Evolutionary conservation across 1,139 yeast species (phyloP).

Genomic region (Blastobotrys ciferrii): DNA sequence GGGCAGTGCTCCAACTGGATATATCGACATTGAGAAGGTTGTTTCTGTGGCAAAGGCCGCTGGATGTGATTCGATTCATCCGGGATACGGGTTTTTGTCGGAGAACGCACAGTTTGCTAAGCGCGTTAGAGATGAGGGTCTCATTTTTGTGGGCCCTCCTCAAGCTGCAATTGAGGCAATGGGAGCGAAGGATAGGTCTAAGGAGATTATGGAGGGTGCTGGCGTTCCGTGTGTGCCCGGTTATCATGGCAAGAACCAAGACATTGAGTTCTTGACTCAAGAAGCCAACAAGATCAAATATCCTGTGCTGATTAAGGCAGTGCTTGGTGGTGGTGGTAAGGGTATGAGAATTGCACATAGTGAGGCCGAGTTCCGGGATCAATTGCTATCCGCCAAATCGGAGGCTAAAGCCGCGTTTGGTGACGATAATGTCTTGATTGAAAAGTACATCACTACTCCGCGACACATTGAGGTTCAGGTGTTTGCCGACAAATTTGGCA

Average conservation of each 20-base stretch:
- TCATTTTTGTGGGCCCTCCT: conserved; percentile 49
- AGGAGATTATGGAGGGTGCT: conserved; percentile 38
- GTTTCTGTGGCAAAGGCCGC: conserved; percentile 42
- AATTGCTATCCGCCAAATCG: conserved; percentile 43
- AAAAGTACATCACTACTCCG: conserved; percentile 45
- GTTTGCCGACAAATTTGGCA: conserved; percentile 47
- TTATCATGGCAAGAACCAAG: conserved; percentile 41
- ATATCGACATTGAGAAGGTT: conserved; percentile 44
- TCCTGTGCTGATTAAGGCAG: conserved; percentile 50
- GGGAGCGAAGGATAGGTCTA: conserved; percentile 38
- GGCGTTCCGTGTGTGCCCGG: conserved; percentile 53
- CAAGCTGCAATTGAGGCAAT: conserved; percentile 37
- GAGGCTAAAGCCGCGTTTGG: conserved; percentile 46
- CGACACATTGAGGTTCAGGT: conserved; percentile 50
- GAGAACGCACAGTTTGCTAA: conserved; percentile 47
- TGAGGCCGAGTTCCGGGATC: conserved; percentile 38
- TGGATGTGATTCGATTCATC: conserved; percentile 45
- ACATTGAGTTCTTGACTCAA: conserved; percentile 34
- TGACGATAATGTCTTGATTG: conserved; percentile 46
- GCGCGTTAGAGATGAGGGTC: conserved; percentile 38
- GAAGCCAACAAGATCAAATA: conserved; percentile 44
- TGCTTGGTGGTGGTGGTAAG: conserved; percentile 56
- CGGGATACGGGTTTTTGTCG: conserved; percentile 48
- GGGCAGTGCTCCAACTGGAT: conserved; percentile 45
- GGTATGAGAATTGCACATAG: conserved; percentile 45